phyloP scores from a whole-genome alignment of 345 rosid genomes.

The Cardamine chenopodiifolia region DNA sequence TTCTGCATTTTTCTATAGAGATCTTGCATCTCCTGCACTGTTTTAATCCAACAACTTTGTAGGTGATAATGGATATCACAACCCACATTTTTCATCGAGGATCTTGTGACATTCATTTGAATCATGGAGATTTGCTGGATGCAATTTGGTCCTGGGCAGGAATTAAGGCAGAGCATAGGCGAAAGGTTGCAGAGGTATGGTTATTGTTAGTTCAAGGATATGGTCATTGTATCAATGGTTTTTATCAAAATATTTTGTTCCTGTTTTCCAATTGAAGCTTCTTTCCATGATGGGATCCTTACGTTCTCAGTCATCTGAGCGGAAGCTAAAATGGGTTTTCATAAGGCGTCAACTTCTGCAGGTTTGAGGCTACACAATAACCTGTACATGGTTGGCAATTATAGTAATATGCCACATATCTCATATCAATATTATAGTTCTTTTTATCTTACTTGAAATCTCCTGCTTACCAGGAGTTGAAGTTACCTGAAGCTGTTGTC shows the following conservation, averaged over 20 bases:
- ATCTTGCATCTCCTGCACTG: conserved; percentile 18
- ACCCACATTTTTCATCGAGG: conserved; percentile 61
- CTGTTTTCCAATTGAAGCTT: conserved; percentile 58
- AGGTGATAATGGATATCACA: conserved; percentile 78
- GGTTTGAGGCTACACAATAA: conserved; percentile 53
- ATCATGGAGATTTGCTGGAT: conserved; percentile 86
- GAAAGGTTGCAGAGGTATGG: conserved; percentile 90
- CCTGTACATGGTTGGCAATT: conserved; percentile 19
- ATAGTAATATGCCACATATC: conserved; percentile 2
- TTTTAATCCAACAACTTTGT: conserved; percentile 31
- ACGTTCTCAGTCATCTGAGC: conserved; percentile 91
- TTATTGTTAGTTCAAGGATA: conserved; percentile 17
- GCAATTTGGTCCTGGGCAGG: conserved; percentile 98
- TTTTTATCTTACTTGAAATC: conserved; percentile 24
- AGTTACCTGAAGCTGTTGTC: conserved; percentile 84
- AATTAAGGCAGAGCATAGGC: conserved; percentile 78
- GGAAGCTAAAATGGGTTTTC: conserved; percentile 86
- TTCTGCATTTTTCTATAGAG: conserved; percentile 6
- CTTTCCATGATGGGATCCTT: conserved; percentile 83
- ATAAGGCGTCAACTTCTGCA: conserved; percentile 94
- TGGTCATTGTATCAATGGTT: conserved; percentile 25
- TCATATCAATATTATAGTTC: background rate
- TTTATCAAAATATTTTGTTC: conserved; percentile 6
- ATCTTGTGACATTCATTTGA: conserved; percentile 82
- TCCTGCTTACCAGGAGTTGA: conserved; percentile 70